A percentile compares a stretch with the other conserved stretches of the same genome.
Conservation (phyloP, 495 filamentous ascomycete genomes). For the Aspergillus homomorphus region DNA sequence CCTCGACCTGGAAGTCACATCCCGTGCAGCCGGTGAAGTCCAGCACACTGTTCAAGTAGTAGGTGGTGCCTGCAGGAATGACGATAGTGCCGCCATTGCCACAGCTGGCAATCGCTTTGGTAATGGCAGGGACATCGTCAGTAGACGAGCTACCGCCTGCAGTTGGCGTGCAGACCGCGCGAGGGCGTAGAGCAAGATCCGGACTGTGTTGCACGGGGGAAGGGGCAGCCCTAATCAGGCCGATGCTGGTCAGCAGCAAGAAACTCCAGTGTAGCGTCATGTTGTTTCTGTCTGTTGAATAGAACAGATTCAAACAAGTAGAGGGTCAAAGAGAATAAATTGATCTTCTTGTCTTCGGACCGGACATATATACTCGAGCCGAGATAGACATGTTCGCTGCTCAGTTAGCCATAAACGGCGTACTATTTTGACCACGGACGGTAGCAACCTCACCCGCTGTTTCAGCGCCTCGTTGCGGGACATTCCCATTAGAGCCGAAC, state of each 20-base stretch:
- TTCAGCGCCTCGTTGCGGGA: not conserved
- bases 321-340: too few species aligned
- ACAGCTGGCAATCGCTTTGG: conserved; percentile 34
- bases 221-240: not conserved
- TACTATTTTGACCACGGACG: not conserved
- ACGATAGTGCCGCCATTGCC: conserved; percentile 43
- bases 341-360: too few species aligned
- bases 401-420: not conserved
- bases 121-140: conserved; percentile 42
- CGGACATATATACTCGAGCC: not conserved
- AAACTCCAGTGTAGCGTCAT: not conserved
- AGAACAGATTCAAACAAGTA: too few species aligned
- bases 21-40: conserved; percentile 34
- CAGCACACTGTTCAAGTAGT: conserved; percentile 39
- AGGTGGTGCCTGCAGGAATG: conserved; percentile 39
- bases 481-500: not conserved
- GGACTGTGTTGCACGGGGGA: not conserved
- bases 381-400: too few species aligned
- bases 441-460: not conserved
- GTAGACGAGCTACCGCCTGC: conserved; percentile 24
- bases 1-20: conserved; percentile 45
- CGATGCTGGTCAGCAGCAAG: not conserved
- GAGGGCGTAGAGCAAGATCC: not conserved
- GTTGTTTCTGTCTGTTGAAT: too few species aligned
- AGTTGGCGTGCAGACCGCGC: conserved; percentile 33